Evolutionary conservation across 164 flowering plant genomes (phyloP).

Genomic region (Tetrastigma voinierianum): DNA sequence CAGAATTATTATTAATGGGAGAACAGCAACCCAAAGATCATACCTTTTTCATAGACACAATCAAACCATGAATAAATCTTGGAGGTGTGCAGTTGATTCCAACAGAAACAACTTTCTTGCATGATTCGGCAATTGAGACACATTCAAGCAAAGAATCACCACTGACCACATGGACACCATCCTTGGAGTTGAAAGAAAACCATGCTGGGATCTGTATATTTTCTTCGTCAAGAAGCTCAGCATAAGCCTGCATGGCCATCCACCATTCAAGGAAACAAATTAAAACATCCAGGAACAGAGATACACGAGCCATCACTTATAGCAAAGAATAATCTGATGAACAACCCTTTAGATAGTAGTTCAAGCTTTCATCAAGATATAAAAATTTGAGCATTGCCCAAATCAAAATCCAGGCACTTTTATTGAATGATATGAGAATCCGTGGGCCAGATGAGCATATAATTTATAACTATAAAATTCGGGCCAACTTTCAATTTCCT

Average conservation of each 20-base stretch:
- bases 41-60: slow-evolving; percentile 63
- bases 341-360: background rate
- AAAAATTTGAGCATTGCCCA: background rate
- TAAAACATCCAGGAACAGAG: background rate
- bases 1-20: background rate
- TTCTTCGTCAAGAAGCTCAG: slow-evolving; percentile 78
- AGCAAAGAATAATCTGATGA: background rate
- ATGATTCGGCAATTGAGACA: slow-evolving; percentile 62
- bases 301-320: background rate
- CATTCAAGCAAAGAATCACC: slow-evolving; percentile 79
- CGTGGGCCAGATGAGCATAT: background rate
- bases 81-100: slow-evolving; percentile 97
- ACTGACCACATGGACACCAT: slow-evolving; percentile 73
- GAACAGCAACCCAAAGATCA: background rate
- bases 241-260: slow-evolving; percentile 60
- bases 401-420: background rate
- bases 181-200: slow-evolving; percentile 79
- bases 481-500: background rate
- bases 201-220: slow-evolving; percentile 72
- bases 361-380: background rate
- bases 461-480: background rate
- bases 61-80: slow-evolving; percentile 61
- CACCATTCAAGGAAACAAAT: background rate
- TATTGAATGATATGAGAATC: background rate
- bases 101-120: slow-evolving; percentile 72